Percentiles rank a stretch among this genome's conserved stretches.
These are phyloP conservation scores for Gymnopilus dilepis DNA, from an alignment of 768 basidiomycete species.

Conservation along the genomic window DNA sequence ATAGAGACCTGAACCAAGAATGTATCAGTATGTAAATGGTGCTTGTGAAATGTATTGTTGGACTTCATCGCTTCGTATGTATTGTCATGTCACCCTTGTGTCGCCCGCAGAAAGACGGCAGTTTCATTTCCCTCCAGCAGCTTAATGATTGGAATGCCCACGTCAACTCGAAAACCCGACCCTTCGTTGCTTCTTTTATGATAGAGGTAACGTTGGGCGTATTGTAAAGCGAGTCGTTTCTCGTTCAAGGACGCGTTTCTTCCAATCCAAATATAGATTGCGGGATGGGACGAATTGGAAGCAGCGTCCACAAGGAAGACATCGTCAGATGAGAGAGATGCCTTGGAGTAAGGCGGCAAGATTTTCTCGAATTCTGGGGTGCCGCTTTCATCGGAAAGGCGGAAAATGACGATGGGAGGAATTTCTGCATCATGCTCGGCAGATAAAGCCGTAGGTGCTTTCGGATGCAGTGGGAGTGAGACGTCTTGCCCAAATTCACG, in stretches of 20 bases:
- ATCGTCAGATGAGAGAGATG: conserved; percentile 50
- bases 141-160: conserved; percentile 52
- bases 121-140: conserved; percentile 60
- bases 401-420: conserved; percentile 32
- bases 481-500: conserved; percentile 46
- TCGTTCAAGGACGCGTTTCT: conserved; percentile 51
- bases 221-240: conserved; percentile 55
- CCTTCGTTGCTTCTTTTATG: conserved; percentile 34
- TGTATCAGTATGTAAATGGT: not conserved
- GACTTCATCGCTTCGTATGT: not conserved
- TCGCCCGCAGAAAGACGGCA: conserved; percentile 44
- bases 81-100: conserved; percentile 7
- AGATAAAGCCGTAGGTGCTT: conserved; percentile 10
- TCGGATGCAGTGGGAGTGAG: conserved; percentile 26
- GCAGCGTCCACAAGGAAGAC: conserved; percentile 58
- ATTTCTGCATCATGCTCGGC: not conserved
- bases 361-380: conserved; percentile 42
- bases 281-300: conserved; percentile 37
- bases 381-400: conserved; percentile 53
- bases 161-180: conserved; percentile 23
- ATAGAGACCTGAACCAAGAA: not conserved
- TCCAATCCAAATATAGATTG: conserved; percentile 67
- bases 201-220: conserved; percentile 60
- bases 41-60: not conserved
- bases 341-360: conserved; percentile 28